Evolutionary conservation across 805 yeast species (phyloP).

Genomic region (Cephaloascus fragrans): DNA sequence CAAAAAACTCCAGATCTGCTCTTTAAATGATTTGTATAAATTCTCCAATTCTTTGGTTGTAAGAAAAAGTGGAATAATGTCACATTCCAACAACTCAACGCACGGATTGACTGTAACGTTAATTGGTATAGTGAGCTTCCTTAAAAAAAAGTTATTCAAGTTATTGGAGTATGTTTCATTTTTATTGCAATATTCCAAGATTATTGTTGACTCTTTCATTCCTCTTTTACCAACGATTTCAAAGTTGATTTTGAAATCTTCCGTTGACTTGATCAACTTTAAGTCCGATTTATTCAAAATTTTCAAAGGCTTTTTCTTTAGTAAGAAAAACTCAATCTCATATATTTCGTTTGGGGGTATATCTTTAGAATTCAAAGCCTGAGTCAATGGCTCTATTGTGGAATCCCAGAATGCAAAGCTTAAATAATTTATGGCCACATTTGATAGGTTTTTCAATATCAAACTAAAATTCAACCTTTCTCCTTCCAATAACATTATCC

Average conservation of each 20-base stretch:
- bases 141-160: slow-evolving; percentile 19
- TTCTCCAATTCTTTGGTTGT: slow-evolving; percentile 5
- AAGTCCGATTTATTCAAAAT: slow-evolving; percentile 38
- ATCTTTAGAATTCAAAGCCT: slow-evolving; percentile 37
- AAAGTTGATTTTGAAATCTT: slow-evolving; percentile 38
- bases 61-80: slow-evolving; percentile 48
- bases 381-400: slow-evolving; percentile 52
- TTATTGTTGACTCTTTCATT: slow-evolving; percentile 52
- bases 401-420: slow-evolving; percentile 65
- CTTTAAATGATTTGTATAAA: not conserved
- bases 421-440: slow-evolving; percentile 44
- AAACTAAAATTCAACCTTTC: slow-evolving; percentile 46
- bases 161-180: slow-evolving; percentile 8
- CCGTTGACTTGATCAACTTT: slow-evolving; percentile 25
- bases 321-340: slow-evolving; percentile 63
- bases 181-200: slow-evolving; percentile 51
- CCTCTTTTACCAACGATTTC: slow-evolving; percentile 68
- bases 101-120: slow-evolving; percentile 63
- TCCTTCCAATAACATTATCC: slow-evolving; percentile 76
- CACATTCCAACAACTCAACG: slow-evolving; percentile 67
- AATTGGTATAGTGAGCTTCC: slow-evolving; percentile 60
- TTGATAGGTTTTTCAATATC: slow-evolving; percentile 47
- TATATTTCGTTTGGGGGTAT: slow-evolving; percentile 55
- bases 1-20: slow-evolving; percentile 16
- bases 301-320: slow-evolving; percentile 46